Conservation (phyloP, 805 yeast genomes). For the Teunomyces lycoperdinae region DNA sequence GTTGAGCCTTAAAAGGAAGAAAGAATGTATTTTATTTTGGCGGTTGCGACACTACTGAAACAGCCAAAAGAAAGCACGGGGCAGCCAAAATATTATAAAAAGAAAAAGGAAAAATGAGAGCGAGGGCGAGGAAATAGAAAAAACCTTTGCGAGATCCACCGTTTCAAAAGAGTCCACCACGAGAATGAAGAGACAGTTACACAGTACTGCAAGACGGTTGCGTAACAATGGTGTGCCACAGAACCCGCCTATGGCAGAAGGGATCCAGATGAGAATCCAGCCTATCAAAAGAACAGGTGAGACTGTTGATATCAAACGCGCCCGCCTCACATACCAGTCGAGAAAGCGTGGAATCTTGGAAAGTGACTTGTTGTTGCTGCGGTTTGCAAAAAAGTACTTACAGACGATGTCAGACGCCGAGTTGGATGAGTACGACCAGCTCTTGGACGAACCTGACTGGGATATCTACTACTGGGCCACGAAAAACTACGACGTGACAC, state of each 20-base stretch:
- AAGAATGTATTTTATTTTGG: background rate
- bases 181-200: background rate
- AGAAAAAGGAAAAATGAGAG: background rate
- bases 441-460: conserved; percentile 97
- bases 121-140: no score
- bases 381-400: conserved; percentile 79
- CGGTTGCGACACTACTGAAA: background rate
- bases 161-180: background rate
- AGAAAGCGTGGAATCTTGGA: conserved; percentile 95
- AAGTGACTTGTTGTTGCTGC: conserved; percentile 79
- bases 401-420: conserved; percentile 56
- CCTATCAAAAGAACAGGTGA: conserved; percentile 82
- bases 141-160: no score
- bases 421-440: conserved; percentile 78
- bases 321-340: conserved; percentile 87
- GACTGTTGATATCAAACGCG: conserved; percentile 67
- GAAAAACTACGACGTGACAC: conserved; percentile 72
- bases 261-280: conserved; percentile 61
- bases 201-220: background rate
- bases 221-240: conserved; percentile 42
- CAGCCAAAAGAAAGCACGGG: background rate
- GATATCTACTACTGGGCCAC: conserved; percentile 99
- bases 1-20: background rate
- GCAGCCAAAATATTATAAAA: background rate
- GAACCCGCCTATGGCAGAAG: conserved; percentile 38